These are phyloP conservation scores for Tolypocladium nubicola DNA, from an alignment of 2,329 filamentous ascomycete species.

Conservation along the genomic window DNA sequence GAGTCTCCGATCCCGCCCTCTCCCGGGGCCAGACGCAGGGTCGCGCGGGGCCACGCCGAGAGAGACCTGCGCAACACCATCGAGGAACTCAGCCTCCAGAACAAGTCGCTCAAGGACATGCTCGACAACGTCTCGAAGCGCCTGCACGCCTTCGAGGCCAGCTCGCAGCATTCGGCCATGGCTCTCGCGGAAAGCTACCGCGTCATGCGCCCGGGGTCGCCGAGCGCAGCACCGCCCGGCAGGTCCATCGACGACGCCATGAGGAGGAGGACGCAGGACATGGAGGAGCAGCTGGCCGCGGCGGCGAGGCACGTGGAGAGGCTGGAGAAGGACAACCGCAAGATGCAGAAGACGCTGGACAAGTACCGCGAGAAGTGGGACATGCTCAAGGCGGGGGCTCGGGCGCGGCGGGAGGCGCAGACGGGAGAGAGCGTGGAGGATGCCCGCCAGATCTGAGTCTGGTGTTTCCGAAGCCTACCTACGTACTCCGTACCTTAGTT, in stretches of 20 bases:
- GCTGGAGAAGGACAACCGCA: constrained; percentile 51
- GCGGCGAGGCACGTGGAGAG: constrained; percentile 51
- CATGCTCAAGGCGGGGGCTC: constrained; percentile 48
- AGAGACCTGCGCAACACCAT: constrained; percentile 53
- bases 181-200: constrained; percentile 76
- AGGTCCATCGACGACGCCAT: constrained; percentile 23
- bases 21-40: constrained; percentile 28
- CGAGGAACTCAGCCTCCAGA: constrained; percentile 85
- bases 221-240: constrained; percentile 18
- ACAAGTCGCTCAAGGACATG: constrained; percentile 72
- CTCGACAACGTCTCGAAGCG: constrained; percentile 79
- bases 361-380: constrained; percentile 54
- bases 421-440: constrained; percentile 25
- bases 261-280: constrained; percentile 44
- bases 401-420: constrained; percentile 39
- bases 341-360: constrained; percentile 43
- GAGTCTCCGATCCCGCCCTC: constrained; percentile 47
- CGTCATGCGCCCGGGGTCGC: constrained; percentile 48
- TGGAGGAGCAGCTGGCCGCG: constrained; percentile 55
- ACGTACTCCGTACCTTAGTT: background rate
- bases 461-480: background rate
- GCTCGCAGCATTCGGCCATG: constrained; percentile 77
- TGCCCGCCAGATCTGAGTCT: constrained; percentile 7
- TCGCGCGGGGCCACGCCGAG: constrained; percentile 29
- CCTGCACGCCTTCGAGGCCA: constrained; percentile 87